These are phyloP conservation scores for Ophiostoma tasmaniense DNA, from an alignment of 2,329 filamentous ascomycete genomes.

Conservation along the genomic window DNA sequence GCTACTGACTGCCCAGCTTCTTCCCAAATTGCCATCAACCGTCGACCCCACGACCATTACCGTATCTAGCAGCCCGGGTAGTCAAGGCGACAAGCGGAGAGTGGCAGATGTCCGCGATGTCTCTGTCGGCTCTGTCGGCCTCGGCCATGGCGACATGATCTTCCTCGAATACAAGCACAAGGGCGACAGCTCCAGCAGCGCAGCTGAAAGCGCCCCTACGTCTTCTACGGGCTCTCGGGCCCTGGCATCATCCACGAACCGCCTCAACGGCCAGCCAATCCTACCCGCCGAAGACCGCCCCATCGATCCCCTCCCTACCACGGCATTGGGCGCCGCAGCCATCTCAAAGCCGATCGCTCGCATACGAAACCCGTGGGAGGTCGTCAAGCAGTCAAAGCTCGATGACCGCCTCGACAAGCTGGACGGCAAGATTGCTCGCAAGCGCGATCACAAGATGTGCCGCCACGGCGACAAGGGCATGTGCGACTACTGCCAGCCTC, in stretches of 20 bases:
- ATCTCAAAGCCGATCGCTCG: conserved; percentile 45
- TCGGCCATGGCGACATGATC: conserved; percentile 81
- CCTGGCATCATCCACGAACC: conserved; percentile 49
- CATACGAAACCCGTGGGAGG: conserved; percentile 88
- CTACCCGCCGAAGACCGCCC: conserved; percentile 59
- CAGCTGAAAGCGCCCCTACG: conserved; percentile 35
- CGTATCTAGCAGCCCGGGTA: conserved; percentile 52
- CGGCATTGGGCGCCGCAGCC: conserved; percentile 4
- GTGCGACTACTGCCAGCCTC: conserved; percentile 97
- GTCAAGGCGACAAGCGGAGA: conserved; percentile 45
- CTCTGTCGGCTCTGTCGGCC: conserved; percentile 49
- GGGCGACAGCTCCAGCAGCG: conserved; percentile 35
- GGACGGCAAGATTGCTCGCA: conserved; percentile 79
- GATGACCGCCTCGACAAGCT: conserved; percentile 80
- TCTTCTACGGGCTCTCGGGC: conserved; percentile 36
- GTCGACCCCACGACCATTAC: conserved; percentile 52
- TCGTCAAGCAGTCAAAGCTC: conserved; percentile 75
- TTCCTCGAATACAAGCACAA: conserved; percentile 72
- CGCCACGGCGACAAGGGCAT: conserved; percentile 93
- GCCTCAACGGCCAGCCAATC: conserved; percentile 71
- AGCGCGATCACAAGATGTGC: conserved; percentile 76
- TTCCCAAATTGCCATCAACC: conserved; percentile 51
- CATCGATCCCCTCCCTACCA: conserved; percentile 45
- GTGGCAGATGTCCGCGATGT: conserved; percentile 50
- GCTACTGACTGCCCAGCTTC: conserved; percentile 37